Percentiles rank a stretch among this genome's conserved stretches.
These are phyloP conservation scores for Xylaria scruposa DNA, from an alignment of 495 filamentous ascomycete species.

Conservation along the genomic window DNA sequence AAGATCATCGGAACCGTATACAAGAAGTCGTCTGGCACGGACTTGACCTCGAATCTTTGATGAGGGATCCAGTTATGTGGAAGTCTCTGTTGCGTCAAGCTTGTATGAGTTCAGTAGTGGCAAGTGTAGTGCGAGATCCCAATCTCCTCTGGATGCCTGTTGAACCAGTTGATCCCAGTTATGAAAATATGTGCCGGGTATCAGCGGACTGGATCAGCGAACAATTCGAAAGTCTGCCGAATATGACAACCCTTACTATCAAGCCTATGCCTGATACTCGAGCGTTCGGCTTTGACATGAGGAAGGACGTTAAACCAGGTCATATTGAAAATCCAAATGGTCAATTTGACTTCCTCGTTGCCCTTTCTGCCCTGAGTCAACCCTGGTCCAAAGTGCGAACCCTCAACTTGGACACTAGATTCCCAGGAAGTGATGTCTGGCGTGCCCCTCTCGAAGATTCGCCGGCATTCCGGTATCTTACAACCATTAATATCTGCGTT, in stretches of 20 bases:
- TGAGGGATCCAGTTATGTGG: no score
- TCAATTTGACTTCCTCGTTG: no score
- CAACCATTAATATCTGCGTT: not conserved
- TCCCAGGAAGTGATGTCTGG: not conserved
- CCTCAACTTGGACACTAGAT: not conserved
- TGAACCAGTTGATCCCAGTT: no score
- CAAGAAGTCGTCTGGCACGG: not conserved
- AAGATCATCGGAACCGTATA: not conserved
- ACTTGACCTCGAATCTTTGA: not conserved
- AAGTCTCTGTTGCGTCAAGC: no score
- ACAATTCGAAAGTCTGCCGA: not conserved
- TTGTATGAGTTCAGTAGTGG: not conserved
- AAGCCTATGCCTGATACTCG: not conserved
- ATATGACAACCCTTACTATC: not conserved
- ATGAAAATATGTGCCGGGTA: no score
- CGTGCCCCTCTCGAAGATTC: no score
- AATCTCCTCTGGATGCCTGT: not conserved
- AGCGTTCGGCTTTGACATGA: not conserved
- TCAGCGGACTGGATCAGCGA: no score
- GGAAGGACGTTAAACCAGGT: no score
- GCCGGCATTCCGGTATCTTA: not conserved
- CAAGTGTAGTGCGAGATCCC: not conserved
- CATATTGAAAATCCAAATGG: no score
- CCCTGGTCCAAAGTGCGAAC: not conserved
- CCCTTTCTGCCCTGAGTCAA: no score